Conservation (phyloP, 148 eudicot genomes). For the Diospyros lotus region DNA sequence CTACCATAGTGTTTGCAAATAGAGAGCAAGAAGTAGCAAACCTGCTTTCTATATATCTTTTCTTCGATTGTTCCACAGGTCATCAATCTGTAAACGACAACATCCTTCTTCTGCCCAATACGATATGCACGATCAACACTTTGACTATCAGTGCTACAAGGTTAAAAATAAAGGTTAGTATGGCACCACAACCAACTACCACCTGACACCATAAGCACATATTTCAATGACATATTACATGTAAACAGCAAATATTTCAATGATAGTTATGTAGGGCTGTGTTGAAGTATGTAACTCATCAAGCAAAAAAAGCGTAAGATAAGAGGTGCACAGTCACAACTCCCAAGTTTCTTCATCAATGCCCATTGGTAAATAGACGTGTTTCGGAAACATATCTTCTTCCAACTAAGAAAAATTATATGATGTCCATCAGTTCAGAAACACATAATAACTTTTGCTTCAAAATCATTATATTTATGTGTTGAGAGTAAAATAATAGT, state of each 20-base stretch:
- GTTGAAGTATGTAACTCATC: too few relatives aligned
- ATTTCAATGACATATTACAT: too few relatives aligned
- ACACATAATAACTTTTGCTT: not conserved
- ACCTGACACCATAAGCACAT: too few relatives aligned
- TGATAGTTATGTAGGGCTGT: too few relatives aligned
- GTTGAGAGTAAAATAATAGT: not conserved
- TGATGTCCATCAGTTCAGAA: not conserved
- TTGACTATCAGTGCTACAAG: conserved; percentile 86
- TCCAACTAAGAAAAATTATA: not conserved
- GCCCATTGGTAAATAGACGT: not conserved
- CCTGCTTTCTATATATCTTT: conserved; percentile 96
- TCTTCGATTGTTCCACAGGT: conserved; percentile 96
- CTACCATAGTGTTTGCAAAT: not conserved
- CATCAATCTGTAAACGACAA: conserved; percentile 90
- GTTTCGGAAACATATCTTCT: not conserved
- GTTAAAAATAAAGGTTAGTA: not conserved
- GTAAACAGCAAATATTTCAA: too few relatives aligned
- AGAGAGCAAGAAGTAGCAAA: conserved; percentile 11
- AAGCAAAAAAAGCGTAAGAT: too few relatives aligned
- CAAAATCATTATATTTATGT: not conserved
- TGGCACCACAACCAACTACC: not conserved
- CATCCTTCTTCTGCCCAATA: conserved; percentile 96
- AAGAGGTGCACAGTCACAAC: not conserved
- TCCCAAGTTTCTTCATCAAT: not conserved
- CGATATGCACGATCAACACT: conserved; percentile 99